Conservation (phyloP, 768 basidiomycete species). For the Collybiopsis confluens region DNA sequence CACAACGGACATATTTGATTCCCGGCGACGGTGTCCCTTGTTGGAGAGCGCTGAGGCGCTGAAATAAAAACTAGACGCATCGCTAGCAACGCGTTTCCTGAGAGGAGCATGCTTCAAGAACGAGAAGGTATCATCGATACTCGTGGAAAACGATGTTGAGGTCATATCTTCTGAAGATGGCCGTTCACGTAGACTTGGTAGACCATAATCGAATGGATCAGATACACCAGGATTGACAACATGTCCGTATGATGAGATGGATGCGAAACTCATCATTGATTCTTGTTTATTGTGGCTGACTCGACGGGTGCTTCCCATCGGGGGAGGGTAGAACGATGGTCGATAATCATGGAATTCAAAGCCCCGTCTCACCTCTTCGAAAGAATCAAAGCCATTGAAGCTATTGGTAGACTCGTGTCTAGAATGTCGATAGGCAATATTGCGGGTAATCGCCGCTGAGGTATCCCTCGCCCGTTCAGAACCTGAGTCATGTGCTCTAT, state of each 20-base stretch:
- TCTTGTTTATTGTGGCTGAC: slow-evolving; percentile 44
- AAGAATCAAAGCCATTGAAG: slow-evolving; percentile 71
- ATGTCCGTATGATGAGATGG: slow-evolving; percentile 74
- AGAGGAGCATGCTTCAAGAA: slow-evolving; percentile 38
- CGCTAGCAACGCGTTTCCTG: slow-evolving; percentile 63
- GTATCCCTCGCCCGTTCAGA: slow-evolving; percentile 27
- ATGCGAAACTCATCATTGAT: slow-evolving; percentile 70
- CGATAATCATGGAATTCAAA: slow-evolving; percentile 68
- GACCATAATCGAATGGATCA: slow-evolving; percentile 75
- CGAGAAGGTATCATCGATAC: slow-evolving; percentile 71
- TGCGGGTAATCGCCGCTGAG: slow-evolving; percentile 19
- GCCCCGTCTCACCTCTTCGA: slow-evolving; percentile 73
- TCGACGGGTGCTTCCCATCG: slow-evolving; percentile 23
- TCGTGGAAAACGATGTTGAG: slow-evolving; percentile 39
- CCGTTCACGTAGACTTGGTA: slow-evolving; percentile 47
- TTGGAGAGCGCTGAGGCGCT: slow-evolving; percentile 31
- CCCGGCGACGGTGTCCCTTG: slow-evolving; percentile 54
- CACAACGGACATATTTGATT: slow-evolving; percentile 52
- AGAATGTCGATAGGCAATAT: slow-evolving; percentile 27
- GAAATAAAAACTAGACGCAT: slow-evolving; percentile 78
- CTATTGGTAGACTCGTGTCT: slow-evolving; percentile 52
- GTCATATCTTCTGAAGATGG: slow-evolving; percentile 60
- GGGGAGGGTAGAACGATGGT: slow-evolving; percentile 63
- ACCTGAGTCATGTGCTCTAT: slow-evolving; percentile 33
- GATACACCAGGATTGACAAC: slow-evolving; percentile 55